Conservation (phyloP, 1,284 basidiomycete genomes). For the Bondarzewia mesenterica region DNA sequence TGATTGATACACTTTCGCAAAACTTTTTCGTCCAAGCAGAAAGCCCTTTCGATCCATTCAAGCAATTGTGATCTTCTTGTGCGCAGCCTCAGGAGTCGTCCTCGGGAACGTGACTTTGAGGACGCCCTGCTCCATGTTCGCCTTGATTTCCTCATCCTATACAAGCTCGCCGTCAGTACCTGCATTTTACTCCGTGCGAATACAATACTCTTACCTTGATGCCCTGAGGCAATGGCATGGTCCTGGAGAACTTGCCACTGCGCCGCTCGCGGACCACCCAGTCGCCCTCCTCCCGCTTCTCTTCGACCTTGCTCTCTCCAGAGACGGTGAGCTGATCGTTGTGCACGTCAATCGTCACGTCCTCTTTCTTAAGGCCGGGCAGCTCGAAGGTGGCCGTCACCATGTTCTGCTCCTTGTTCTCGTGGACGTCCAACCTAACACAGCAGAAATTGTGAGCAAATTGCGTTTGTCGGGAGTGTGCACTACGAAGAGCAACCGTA, state of each 20-base stretch:
- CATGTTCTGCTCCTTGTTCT: slow-evolving; percentile 28
- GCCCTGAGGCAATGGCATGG: slow-evolving; percentile 36
- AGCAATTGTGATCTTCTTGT: slow-evolving; percentile 28
- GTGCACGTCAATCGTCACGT: slow-evolving; percentile 34
- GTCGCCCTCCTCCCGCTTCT: slow-evolving; percentile 31
- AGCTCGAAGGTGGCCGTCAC: slow-evolving; percentile 28
- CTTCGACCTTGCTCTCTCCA: slow-evolving; percentile 29
- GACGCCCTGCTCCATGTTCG: slow-evolving; percentile 34
- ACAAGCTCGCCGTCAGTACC: slow-evolving; percentile 1
- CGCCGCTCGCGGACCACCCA: slow-evolving; percentile 43
- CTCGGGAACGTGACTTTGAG: slow-evolving; percentile 37
- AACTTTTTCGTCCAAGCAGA: no score
- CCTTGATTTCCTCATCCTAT: slow-evolving; percentile 34
- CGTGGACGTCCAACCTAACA: slow-evolving; percentile 39
- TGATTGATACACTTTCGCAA: no score
- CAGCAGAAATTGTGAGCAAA: not conserved
- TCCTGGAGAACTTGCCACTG: slow-evolving; percentile 38
- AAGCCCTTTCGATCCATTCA: no score
- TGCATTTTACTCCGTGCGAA: not conserved
- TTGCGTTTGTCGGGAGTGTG: not conserved
- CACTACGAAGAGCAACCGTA: not conserved
- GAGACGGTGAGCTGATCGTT: slow-evolving; percentile 36
- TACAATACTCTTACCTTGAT: slow-evolving; percentile 30
- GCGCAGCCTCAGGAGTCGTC: slow-evolving; percentile 23
- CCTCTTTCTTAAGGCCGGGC: slow-evolving; percentile 28